These are phyloP conservation scores for Toxicodendron radicans DNA, from an alignment of 345 rosid species.

Conservation along the genomic window DNA sequence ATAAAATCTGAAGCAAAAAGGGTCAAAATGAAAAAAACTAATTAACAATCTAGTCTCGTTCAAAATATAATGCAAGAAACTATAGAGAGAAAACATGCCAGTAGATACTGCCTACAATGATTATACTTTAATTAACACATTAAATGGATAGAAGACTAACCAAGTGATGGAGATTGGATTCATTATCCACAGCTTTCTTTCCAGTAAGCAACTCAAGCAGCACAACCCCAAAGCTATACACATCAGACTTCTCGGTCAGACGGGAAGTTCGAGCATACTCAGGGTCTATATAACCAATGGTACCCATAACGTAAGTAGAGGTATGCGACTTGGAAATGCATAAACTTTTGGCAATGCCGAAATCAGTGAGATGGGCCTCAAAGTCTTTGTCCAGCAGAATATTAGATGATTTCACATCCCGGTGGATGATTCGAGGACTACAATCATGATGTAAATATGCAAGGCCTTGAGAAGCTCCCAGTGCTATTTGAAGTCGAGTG, in stretches of 20 bases:
- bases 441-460: constrained; percentile 96
- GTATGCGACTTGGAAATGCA: constrained; percentile 80
- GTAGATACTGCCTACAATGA: neutral
- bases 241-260: constrained; percentile 90
- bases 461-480: constrained; percentile 92
- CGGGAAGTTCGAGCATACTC: constrained; percentile 96
- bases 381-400: constrained; percentile 83
- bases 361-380: constrained; percentile 95
- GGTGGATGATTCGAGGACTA: constrained; percentile 88
- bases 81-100: neutral
- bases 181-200: constrained; percentile 87
- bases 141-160: constrained; percentile 39
- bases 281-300: constrained; percentile 95
- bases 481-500: constrained; percentile 74
- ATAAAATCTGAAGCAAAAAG: constrained; percentile 52
- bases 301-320: constrained; percentile 87
- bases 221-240: constrained; percentile 91
- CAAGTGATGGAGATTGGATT: constrained; percentile 90
- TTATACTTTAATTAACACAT: neutral
- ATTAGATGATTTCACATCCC: constrained; percentile 92
- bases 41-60: neutral
- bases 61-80: neutral
- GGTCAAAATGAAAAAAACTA: neutral
- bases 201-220: constrained; percentile 89
- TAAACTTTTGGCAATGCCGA: constrained; percentile 89